A percentile compares a stretch with the other conserved stretches of the same genome.
phyloP scores from a whole-genome alignment of 2,329 filamentous ascomycete genomes.

The Berkeleyomyces rouxiae region DNA sequence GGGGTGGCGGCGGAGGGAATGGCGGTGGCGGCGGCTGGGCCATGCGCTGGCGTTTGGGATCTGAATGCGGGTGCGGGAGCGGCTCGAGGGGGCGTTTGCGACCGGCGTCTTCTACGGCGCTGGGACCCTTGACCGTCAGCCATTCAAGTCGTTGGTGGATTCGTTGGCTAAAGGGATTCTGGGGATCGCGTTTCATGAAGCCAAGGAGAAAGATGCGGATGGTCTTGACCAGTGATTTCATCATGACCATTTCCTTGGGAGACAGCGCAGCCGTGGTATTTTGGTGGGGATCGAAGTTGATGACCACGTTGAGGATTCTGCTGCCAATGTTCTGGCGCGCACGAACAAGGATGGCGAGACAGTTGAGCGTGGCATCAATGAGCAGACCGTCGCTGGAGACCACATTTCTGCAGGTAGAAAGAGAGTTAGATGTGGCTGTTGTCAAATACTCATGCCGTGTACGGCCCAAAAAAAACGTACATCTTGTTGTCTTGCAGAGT shows the following conservation, averaged over 20 bases:
- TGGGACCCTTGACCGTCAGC: conserved; percentile 58
- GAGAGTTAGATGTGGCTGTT: background rate
- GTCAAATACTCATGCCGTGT: background rate
- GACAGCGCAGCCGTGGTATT: conserved; percentile 57
- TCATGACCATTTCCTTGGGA: conserved; percentile 60
- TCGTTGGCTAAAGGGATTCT: conserved; percentile 54
- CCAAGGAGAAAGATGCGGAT: conserved; percentile 71
- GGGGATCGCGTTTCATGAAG: conserved; percentile 67
- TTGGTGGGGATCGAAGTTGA: conserved; percentile 85
- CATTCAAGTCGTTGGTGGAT: conserved; percentile 82
- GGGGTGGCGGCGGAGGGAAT: conserved; percentile 16
- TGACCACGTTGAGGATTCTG: conserved; percentile 68
- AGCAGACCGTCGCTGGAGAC: conserved; percentile 59
- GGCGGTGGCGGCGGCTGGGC: conserved; percentile 25
- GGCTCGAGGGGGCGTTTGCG: conserved; percentile 60
- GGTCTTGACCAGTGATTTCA: conserved; percentile 92
- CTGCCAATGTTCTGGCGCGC: conserved; percentile 64
- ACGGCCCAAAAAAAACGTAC: background rate
- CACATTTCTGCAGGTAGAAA: conserved; percentile 13
- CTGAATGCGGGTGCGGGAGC: conserved; percentile 55
- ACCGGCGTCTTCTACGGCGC: conserved; percentile 61
- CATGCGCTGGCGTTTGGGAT: conserved; percentile 70
- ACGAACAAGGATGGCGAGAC: conserved; percentile 66
- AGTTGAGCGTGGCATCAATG: conserved; percentile 83
- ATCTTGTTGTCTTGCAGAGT: conserved; percentile 60